These are phyloP conservation scores for Serendipita sp. DNA, from an alignment of 768 basidiomycete genomes.

Conservation along the genomic window DNA sequence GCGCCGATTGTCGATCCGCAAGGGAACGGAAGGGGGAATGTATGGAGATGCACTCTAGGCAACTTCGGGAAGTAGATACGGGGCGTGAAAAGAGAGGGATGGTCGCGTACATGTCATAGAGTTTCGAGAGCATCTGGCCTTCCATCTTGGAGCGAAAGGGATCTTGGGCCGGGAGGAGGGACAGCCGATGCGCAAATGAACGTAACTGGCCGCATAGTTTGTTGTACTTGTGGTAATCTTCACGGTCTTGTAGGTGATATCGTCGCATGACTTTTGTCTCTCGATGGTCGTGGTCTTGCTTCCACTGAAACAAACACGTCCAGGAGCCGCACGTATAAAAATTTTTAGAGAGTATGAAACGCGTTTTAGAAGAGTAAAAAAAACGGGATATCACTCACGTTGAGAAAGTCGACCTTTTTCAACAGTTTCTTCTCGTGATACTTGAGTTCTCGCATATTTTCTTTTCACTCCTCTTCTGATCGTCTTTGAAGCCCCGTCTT, in stretches of 20 bases:
- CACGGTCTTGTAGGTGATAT: conserved; percentile 88
- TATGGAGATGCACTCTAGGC: no score
- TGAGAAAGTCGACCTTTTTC: conserved; percentile 94
- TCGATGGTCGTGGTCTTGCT: conserved; percentile 76
- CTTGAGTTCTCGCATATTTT: conserved; percentile 72
- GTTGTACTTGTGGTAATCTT: conserved; percentile 98
- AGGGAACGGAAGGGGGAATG: no score
- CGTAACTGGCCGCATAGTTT: conserved; percentile 80
- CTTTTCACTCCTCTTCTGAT: no score
- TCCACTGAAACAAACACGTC: conserved; percentile 49
- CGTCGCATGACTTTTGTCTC: conserved; percentile 89
- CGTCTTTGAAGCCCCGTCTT: no score
- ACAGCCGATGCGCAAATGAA: conserved; percentile 69
- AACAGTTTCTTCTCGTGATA: conserved; percentile 89
- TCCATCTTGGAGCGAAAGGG: conserved; percentile 77
- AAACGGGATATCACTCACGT: conserved; percentile 29
- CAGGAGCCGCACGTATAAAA: neutral
- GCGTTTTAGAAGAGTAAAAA: neutral
- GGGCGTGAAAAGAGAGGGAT: neutral
- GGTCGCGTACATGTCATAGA: conserved; percentile 61
- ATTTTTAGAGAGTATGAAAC: neutral
- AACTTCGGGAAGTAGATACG: no score
- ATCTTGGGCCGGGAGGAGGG: conserved; percentile 76
- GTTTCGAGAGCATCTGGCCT: conserved; percentile 72
- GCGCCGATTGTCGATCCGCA: no score